Base-by-base conservation (phyloP, 495 filamentous ascomycete genomes). In the Annulohypoxylon bovei region DNA sequence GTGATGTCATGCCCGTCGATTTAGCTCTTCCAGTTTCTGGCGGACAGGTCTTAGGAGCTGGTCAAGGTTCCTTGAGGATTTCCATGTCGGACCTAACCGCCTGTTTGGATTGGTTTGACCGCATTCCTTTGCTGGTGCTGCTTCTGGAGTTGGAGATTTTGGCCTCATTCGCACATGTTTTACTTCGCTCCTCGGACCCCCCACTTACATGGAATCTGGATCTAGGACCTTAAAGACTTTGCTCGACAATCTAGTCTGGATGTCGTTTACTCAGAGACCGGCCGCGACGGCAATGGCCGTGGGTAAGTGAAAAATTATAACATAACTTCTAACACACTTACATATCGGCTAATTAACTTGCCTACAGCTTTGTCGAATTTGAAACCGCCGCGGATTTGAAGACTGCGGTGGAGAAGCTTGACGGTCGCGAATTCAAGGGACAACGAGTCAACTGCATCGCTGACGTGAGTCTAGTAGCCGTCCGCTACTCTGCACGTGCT, bases 141-240 rank as follows among this genome's bases (percentile, higher is more conserved):
- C 65, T 71, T 74, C 71, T 76, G 73, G 75, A 76, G 27, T 81
- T 79, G 20, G 81, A 83, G 80, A 87, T 80, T 62, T 80, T 83
- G 73, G 73, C 79, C 74, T 80, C 74, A 25, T 82, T 80, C 72
- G 84, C 81, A 60, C 20, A 70, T 73, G 59, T 72, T 70, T 65
- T 67, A 65, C 60, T 65, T 68, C 69, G 59, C 77, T 78, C 80
- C 82, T 77, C 67, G 82, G 81, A 81, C 78, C 71, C 75, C 81
- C 82, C 75, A 85, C 82, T 84, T 84, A 85, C 82, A 81, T 79
- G 80, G 81, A 80, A 72, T 85, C 84, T 84, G 83, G 82, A 79
- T 86, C 77, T 92, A 99, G 95, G 96, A 99, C 80, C 88, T 99
- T 42, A 99, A 99, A 92, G 95, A 99, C 81, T 99, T 98, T 79